Percentiles rank a stretch among this genome's conserved stretches.
These are phyloP conservation scores for Physcomitrium patens DNA, from an alignment of 225 moss, liverwort and hornwort species.

Conservation along the genomic window DNA sequence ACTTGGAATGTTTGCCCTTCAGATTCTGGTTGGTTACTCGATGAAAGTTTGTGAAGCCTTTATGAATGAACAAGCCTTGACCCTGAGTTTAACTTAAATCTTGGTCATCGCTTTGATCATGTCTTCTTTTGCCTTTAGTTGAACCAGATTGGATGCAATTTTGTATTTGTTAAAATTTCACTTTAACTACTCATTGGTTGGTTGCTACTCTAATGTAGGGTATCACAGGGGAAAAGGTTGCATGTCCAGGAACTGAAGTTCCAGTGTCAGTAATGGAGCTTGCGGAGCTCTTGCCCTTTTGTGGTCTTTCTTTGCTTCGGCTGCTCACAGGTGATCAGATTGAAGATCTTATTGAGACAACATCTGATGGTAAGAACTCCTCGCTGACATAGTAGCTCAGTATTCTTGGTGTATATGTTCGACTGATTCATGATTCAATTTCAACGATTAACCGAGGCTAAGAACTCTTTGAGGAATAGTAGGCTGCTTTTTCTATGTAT, in stretches of 20 bases:
- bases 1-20: constrained; percentile 63
- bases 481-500: neutral
- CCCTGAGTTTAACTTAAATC: constrained; percentile 40
- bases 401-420: neutral
- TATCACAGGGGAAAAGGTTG: constrained; percentile 43
- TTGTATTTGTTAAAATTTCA: neutral
- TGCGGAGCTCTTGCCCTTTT: constrained; percentile 58
- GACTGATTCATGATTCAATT: neutral
- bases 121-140: neutral
- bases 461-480: neutral
- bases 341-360: constrained; percentile 41
- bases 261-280: constrained; percentile 42
- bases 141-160: neutral
- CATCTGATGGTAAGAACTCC: constrained; percentile 51
- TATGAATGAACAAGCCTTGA: neutral
- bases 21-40: constrained; percentile 63
- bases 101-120: constrained; percentile 36
- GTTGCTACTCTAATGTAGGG: constrained; percentile 43
- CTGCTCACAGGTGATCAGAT: constrained; percentile 55
- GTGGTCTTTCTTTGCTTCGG: constrained; percentile 40
- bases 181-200: neutral
- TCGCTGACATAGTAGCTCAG: constrained; percentile 7
- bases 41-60: constrained; percentile 16
- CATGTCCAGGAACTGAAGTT: constrained; percentile 32
- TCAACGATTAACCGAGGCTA: neutral